Evolutionary conservation across 169 alveolate species (phyloP).

Genomic region (Cryptosporidium baileyi): DNA sequence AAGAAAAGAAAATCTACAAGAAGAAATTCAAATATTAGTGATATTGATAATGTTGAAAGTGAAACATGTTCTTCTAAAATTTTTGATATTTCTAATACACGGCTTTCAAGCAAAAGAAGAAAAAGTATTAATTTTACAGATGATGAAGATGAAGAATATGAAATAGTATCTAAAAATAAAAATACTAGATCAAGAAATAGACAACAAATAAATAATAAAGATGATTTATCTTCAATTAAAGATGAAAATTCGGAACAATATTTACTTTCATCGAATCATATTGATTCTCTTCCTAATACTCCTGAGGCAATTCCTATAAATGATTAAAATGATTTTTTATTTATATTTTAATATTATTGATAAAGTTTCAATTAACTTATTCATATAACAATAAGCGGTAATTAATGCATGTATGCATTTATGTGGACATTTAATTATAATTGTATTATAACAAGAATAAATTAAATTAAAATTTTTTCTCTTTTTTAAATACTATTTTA

Average conservation of each 20-base stretch:
- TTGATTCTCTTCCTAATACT: constrained; percentile 32
- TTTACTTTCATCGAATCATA: neutral
- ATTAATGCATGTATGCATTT: too few relatives aligned
- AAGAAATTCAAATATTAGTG: neutral
- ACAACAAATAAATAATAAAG: too few relatives aligned
- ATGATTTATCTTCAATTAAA: too few relatives aligned
- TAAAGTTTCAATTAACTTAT: too few relatives aligned
- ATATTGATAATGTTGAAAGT: neutral
- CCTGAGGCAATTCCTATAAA: constrained; percentile 10
- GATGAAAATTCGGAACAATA: neutral
- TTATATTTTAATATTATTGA: too few relatives aligned
- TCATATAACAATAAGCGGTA: too few relatives aligned
- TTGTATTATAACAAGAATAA: too few relatives aligned
- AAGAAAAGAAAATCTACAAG: constrained; percentile 24
- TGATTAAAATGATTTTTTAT: too few relatives aligned
- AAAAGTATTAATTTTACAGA: neutral
- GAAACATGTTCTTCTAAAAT: neutral
- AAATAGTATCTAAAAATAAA: neutral
- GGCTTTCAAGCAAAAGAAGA: neutral
- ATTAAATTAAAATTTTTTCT: too few relatives aligned
- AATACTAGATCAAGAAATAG: too few relatives aligned
- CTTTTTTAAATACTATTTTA: too few relatives aligned
- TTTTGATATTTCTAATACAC: neutral
- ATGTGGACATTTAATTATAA: too few relatives aligned
- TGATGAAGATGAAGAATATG: neutral